Percentiles rank a stretch among this genome's conserved stretches.
These are phyloP conservation scores for Harringtonia lauricola DNA, from an alignment of 2,329 filamentous ascomycete species.

Conservation along the genomic window DNA sequence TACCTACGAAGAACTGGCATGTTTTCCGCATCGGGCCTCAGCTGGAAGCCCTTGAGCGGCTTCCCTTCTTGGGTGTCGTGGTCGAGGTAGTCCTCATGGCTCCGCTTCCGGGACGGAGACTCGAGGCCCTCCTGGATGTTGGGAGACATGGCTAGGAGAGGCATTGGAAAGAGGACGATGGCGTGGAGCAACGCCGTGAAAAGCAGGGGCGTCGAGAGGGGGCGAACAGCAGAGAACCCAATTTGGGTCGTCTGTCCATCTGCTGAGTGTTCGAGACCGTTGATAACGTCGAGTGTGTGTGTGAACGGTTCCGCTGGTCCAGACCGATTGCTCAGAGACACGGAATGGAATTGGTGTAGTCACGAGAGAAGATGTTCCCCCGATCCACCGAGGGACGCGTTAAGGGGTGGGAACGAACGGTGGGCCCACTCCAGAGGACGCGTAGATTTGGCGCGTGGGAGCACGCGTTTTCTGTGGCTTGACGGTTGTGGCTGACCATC, in stretches of 20 bases:
- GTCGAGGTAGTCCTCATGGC: slow-evolving; percentile 32
- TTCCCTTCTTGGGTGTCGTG: not conserved
- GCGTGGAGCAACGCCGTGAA: not conserved
- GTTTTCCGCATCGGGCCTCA: slow-evolving; percentile 9
- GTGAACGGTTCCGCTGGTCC: too few relatives aligned
- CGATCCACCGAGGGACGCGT: not conserved
- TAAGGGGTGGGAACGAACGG: not conserved
- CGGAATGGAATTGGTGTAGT: too few relatives aligned
- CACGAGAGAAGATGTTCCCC: too few relatives aligned
- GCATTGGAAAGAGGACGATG: slow-evolving; percentile 23
- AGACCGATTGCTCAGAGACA: too few relatives aligned
- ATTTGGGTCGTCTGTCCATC: too few relatives aligned
- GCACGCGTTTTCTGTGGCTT: not conserved
- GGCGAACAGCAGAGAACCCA: too few relatives aligned
- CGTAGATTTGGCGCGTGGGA: slow-evolving; percentile 10
- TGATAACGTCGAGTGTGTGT: too few relatives aligned
- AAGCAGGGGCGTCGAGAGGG: too few relatives aligned
- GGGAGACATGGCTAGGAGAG: slow-evolving; percentile 33
- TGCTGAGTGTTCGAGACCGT: too few relatives aligned
- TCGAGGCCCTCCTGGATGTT: slow-evolving; percentile 35
- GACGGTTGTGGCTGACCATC: slow-evolving; percentile 1
- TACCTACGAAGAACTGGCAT: slow-evolving; percentile 3
- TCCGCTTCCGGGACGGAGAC: slow-evolving; percentile 30
- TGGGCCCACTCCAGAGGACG: slow-evolving; percentile 10
- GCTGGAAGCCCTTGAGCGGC: slow-evolving; percentile 10